Evolutionary conservation across 192 early-diverging fungal genomes (phyloP).

Genomic region (Umbelopsis vinacea): DNA sequence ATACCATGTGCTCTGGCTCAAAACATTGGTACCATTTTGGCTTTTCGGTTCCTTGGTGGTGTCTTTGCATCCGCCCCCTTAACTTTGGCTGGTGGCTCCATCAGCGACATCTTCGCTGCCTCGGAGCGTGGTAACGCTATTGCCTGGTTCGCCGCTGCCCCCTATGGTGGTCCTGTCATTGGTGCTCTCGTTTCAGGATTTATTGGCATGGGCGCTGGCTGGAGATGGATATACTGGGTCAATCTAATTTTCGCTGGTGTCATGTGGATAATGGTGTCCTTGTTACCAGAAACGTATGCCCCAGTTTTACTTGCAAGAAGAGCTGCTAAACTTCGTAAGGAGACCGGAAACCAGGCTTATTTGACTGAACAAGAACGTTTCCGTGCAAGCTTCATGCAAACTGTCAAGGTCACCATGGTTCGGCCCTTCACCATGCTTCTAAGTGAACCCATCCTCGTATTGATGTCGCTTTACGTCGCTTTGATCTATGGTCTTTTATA

Average conservation of each 20-base stretch:
- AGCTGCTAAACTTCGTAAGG: constrained; percentile 26
- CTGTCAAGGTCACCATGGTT: constrained; percentile 25
- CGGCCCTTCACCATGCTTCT: constrained; percentile 35
- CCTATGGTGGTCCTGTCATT: constrained; percentile 33
- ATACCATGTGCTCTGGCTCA: constrained; percentile 38
- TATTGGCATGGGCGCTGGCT: constrained; percentile 33
- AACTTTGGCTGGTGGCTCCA: constrained; percentile 32
- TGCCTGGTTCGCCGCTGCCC: constrained; percentile 37
- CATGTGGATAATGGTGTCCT: constrained; percentile 29
- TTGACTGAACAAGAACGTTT: constrained; percentile 39
- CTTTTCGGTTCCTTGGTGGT: constrained; percentile 32
- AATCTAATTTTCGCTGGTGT: constrained; percentile 35
- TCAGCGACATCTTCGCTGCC: constrained; percentile 30
- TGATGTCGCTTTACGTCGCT: constrained; percentile 37
- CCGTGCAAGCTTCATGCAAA: constrained; percentile 23
- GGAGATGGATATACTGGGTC: constrained; percentile 43
- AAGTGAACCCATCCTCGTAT: constrained; percentile 34
- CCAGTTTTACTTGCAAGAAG: constrained; percentile 27
- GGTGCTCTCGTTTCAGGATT: constrained; percentile 38
- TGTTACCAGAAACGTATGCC: constrained; percentile 30
- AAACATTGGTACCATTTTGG: constrained; percentile 36
- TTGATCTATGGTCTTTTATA: constrained; percentile 35
- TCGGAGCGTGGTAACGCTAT: constrained; percentile 31
- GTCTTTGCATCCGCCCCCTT: constrained; percentile 32
- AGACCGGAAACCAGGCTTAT: constrained; percentile 26